phyloP scores from a whole-genome alignment of 2,329 filamentous ascomycete genomes.

The Chrysosporium keratinophilum region DNA sequence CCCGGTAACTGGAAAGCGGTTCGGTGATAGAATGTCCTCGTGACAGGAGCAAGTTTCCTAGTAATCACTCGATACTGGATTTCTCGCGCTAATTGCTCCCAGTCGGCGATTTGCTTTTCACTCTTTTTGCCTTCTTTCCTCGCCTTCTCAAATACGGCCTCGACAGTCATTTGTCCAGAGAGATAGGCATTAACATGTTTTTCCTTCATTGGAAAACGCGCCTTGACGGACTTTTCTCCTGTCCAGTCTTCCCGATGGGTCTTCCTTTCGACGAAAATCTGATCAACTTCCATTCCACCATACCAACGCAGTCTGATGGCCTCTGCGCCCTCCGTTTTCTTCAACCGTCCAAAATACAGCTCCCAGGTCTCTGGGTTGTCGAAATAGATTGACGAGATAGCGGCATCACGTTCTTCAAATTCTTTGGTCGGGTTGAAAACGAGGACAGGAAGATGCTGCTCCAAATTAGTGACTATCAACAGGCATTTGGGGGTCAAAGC shows the following conservation, averaged over 20 bases:
- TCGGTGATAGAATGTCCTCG: constrained; percentile 93
- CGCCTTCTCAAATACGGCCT: constrained; percentile 90
- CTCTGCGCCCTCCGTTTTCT: constrained; percentile 96
- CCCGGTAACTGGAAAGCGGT: constrained; percentile 96
- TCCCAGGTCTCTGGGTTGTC: constrained; percentile 93
- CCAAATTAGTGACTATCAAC: neutral
- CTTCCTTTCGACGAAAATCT: constrained; percentile 94
- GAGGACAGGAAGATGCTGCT: constrained; percentile 74
- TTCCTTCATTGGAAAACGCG: constrained; percentile 87
- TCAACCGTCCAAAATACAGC: constrained; percentile 82
- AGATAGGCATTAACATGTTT: constrained; percentile 94
- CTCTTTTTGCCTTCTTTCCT: constrained; percentile 91
- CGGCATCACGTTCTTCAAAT: constrained; percentile 79
- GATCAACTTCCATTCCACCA: constrained; percentile 88
- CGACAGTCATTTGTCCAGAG: constrained; percentile 70
- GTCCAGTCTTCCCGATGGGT: constrained; percentile 99
- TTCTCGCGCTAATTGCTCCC: constrained; percentile 81
- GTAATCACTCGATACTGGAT: constrained; percentile 88
- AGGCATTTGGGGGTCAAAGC: constrained; percentile 8
- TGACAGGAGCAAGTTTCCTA: constrained; percentile 77
- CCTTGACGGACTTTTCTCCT: constrained; percentile 97
- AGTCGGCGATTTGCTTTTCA: constrained; percentile 75
- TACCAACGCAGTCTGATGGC: constrained; percentile 96
- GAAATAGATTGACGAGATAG: constrained; percentile 97
- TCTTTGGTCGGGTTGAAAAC: constrained; percentile 98